Evolutionary conservation across 1,284 basidiomycete genomes (phyloP), one percentile per base, ranked within the genome.

Genomic region (Sporisorium reilianum): DNA sequence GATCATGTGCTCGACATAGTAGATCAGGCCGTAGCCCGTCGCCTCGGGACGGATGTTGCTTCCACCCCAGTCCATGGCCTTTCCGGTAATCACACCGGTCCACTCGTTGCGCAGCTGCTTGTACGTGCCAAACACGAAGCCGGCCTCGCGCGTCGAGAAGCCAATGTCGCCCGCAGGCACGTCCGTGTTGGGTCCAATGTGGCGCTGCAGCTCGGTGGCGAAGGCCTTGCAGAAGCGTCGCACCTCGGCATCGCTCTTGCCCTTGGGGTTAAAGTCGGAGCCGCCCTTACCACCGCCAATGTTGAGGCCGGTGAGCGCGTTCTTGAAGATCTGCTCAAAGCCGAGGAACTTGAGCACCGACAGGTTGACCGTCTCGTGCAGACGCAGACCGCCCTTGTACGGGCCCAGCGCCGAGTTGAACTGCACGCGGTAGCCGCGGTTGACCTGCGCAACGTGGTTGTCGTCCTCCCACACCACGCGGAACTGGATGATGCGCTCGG

Each of bases 291-390:
- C 88, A 82, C 91, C 91, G 78, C 91, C 91, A 89, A 92, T 92
- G 85, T 87, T 89, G 69, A 92, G 87, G 51, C 91, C 91, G 28
- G 92, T 92, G 32, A 93, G 88, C 40, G 92, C 91, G 85, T 93
- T 93, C 87, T 93, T 93, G 89, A 93, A 92, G 79, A 90, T 91
- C 85, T 90, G 89, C 87, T 93, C 92, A 85, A 92, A 92, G 58
- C 91, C 92, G 76, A 93, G 89, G 90, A 93, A 93, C 86, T 93
- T 93, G 86, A 93, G 89, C 86, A 93, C 92, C 76, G 90, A 91
- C 44, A 93, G 89, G 87, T 92, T 93, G 86, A 93, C 92, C 60
- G 90, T 89, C 70, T 91, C 91, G 88, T 92, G 91, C 64, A 93
- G 88, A 78, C 92, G 90, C 75, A 92, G 89, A 85, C 91, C 91